Evolutionary conservation across 1,139 yeast genomes (phyloP), one percentile per base, ranked within the genome.

Genomic region (Blastobotrys buckinghamii): DNA sequence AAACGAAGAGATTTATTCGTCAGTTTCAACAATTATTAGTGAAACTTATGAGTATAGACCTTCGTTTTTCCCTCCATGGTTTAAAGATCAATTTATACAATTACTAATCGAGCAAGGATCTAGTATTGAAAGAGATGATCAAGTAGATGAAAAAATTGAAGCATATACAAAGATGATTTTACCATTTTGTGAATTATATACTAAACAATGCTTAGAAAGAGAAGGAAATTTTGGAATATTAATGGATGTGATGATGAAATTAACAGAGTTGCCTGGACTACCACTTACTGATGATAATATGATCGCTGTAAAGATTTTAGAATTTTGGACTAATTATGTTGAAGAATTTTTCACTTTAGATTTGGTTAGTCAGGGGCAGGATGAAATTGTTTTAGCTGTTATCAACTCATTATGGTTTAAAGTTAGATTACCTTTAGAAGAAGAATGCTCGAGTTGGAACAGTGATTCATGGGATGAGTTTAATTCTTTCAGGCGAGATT

Each of bases 311-410:
- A 82, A 81, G 49, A 72, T 88, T 56, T 71, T 86, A 5, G 81
- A 81, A 47, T 87, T 89, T 60, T 92, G 97, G 97, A 77, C 78
- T 48, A 83, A 81, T 50, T 72, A 84, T 47, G 79, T 83, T 9
- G 94, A 85, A 53, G 74, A 78, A 1, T 78, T 76, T 50, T 68
- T 75, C 17, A 83, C 78, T 55, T 79, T 49, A 74, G 43, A 40
- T 7, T 44, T 61, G 62, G 15, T 49, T 7, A 70, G 73, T 39
- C 41, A 50, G 7, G 68, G 68, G 36, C 65, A 77, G 30, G 61
- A 60, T 1, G 57, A 79, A 1, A 72, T 82, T 52, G 62, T 65
- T 24, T 65, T 69, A 42, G 2, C 19, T 2, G 72, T 84, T 3
- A 72, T 84, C 29, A 67, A 67, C 17, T 69, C 78, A 0, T 85